phyloP scores from a whole-genome alignment of 441 rosid genomes.

The Gossypium aridum region DNA sequence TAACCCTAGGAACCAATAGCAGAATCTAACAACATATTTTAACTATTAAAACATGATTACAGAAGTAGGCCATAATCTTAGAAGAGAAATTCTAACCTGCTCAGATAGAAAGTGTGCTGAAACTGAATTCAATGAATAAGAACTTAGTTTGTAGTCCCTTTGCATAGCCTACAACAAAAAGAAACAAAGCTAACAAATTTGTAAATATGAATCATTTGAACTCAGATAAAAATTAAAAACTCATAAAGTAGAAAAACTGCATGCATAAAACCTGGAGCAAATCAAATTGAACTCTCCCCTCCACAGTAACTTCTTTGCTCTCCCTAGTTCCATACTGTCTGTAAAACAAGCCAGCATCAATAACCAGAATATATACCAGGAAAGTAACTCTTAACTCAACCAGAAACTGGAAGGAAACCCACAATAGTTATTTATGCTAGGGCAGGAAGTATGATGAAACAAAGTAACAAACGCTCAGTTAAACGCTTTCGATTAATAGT shows the following conservation, averaged over 20 bases:
- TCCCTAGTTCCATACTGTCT: constrained; percentile 92
- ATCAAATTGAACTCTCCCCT: constrained; percentile 97
- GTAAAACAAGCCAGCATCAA: constrained; percentile 27
- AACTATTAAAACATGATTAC: not conserved
- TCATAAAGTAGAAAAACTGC: constrained; percentile 16
- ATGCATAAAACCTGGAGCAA: constrained; percentile 73
- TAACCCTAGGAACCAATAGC: not conserved
- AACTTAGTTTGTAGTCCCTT: constrained; percentile 90
- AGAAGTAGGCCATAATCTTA: not conserved
- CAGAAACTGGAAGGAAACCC: not conserved
- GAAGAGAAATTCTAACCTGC: constrained; percentile 49
- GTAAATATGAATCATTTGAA: constrained; percentile 3
- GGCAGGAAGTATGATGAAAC: not conserved
- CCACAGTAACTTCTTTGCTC: constrained; percentile 92
- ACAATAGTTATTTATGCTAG: not conserved
- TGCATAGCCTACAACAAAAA: constrained; percentile 64
- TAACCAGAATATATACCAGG: not conserved
- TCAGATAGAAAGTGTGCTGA: constrained; percentile 97
- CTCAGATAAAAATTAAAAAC: constrained; percentile 6
- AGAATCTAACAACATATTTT: not conserved
- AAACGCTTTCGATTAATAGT: not conserved
- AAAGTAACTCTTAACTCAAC: not conserved
- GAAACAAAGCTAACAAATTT: constrained; percentile 7
- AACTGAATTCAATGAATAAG: constrained; percentile 93
- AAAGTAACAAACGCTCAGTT: not conserved